Conservation (phyloP, 2,329 filamentous ascomycete genomes). For the Didymella arachidicola region DNA sequence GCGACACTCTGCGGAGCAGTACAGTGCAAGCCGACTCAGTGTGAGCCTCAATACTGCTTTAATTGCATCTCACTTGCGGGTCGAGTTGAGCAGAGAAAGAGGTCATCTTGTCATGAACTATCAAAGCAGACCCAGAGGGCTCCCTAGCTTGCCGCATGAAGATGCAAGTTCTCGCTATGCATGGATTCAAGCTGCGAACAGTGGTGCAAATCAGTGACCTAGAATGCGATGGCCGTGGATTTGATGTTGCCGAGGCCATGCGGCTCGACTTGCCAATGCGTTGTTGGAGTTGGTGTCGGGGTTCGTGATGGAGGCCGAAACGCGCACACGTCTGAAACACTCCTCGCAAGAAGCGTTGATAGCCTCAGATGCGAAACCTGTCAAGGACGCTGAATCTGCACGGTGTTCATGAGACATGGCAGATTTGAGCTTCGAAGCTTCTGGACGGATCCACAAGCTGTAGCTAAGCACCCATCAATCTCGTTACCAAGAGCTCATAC, state of each 20-base stretch:
- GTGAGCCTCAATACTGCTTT: not conserved
- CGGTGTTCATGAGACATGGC: not conserved
- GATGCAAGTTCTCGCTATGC: not conserved
- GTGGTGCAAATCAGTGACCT: not conserved
- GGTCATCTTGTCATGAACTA: not conserved
- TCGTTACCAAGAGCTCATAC: not conserved
- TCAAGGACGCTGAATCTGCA: not conserved
- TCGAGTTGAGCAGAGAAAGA: too few relatives aligned
- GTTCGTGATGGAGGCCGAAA: constrained; percentile 13
- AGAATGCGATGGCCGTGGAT: not conserved
- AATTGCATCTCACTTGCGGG: not conserved
- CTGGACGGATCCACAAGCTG: not conserved
- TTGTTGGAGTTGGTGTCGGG: constrained; percentile 4
- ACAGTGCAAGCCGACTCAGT: not conserved
- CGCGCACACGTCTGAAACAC: constrained; percentile 11
- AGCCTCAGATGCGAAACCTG: constrained; percentile 16
- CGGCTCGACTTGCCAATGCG: constrained; percentile 14
- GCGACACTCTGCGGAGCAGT: constrained; percentile 1
- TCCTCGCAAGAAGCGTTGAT: not conserved
- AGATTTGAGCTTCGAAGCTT: not conserved
- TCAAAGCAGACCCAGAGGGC: not conserved
- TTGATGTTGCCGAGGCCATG: not conserved
- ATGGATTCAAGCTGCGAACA: not conserved
- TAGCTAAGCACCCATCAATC: constrained; percentile 6
- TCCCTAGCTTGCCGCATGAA: not conserved